Base-by-base conservation (phyloP, 768 basidiomycete genomes). In the Basidioascus undulatus region DNA sequence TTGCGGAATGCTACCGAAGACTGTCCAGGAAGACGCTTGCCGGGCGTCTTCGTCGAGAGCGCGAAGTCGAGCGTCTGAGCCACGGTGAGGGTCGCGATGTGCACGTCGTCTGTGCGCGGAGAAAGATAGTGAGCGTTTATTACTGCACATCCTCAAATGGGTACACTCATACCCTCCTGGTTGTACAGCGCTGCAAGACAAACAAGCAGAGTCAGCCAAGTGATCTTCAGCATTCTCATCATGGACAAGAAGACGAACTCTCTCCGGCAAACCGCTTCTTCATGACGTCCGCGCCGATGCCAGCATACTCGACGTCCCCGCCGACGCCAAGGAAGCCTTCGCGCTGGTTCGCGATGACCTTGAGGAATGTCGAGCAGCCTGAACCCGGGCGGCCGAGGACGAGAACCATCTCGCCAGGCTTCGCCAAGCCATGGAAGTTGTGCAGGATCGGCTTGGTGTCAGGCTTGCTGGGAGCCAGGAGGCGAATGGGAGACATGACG, bases 21-120 rank as follows among this genome's bases (percentile, higher is more conserved):
- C 15, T 39, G 31, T 9, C 43, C 20, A 50, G 51, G 24, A 61
- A 40, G 20, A 55, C 59, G n/a, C 53, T 55, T 32, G 59, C 60
- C 4, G 67, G 66, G 0, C 62, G 62, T 48, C 64, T 65, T 44
- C n/a, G 63, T 56, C n/a, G 49, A 49, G 11, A 64, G 54, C 3
- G 70, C 69, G 47, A 72, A 71, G 13, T 57, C 61, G 23, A 92
- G 62, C 0, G 80, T 82, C 53, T 82, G 67, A 35, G 69, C 65
- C 24, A 83, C 79, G 5, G 76, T 79, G n/a, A n/a, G n/a, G n/a
- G 76, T 78, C 6, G 86, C 78, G 49, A 83, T 79, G 55, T 84
- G 83, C 1, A 78, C 62, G 52, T 92, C 84, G 52, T 86, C 81
- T 60, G n/a, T n/a, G n/a, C n/a, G n/a, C n/a, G n/a, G n/a, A n/a